Percentiles rank a stretch among this genome's conserved stretches.
phyloP scores from a whole-genome alignment of 768 basidiomycete species.

The Boletus rubroflammeus region DNA sequence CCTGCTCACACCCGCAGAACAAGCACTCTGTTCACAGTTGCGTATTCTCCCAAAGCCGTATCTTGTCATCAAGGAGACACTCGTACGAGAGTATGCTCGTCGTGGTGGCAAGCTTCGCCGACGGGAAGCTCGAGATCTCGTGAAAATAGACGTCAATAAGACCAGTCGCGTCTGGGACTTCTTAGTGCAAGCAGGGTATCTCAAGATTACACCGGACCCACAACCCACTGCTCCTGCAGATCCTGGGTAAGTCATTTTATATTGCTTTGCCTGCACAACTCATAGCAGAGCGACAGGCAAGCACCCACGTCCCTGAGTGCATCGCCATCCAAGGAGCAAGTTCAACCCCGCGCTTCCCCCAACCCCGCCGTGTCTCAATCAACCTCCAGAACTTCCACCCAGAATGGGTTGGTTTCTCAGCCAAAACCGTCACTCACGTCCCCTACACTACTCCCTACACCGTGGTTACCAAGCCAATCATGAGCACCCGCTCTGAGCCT shows the following conservation, averaged over 20 bases:
- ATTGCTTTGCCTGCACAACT: neutral
- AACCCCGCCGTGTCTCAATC: slow-evolving; percentile 11
- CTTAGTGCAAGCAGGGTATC: slow-evolving; percentile 78
- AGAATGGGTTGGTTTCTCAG: slow-evolving; percentile 17
- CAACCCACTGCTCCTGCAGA: slow-evolving; percentile 34
- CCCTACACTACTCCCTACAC: slow-evolving; percentile 21
- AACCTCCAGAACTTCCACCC: slow-evolving; percentile 9
- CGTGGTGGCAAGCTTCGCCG: slow-evolving; percentile 84
- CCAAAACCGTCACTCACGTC: slow-evolving; percentile 20
- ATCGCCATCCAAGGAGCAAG: slow-evolving; percentile 29
- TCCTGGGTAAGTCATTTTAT: slow-evolving; percentile 30
- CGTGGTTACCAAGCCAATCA: slow-evolving; percentile 21
- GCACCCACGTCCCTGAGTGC: slow-evolving; percentile 10
- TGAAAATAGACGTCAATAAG: slow-evolving; percentile 93
- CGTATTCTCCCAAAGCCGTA: slow-evolving; percentile 95
- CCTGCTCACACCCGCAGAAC: slow-evolving; percentile 84
- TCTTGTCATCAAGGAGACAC: slow-evolving; percentile 91
- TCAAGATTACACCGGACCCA: slow-evolving; percentile 63
- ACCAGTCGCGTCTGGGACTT: slow-evolving; percentile 93
- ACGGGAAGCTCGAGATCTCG: slow-evolving; percentile 83
- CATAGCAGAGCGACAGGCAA: slow-evolving; percentile 11
- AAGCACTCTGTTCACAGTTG: slow-evolving; percentile 80
- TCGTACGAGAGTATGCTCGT: slow-evolving; percentile 89
- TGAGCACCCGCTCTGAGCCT: neutral
- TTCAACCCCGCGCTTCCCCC: slow-evolving; percentile 13